A percentile compares a stretch with the other conserved stretches of the same genome.
Conservation (phyloP, 2,329 filamentous ascomycete genomes). For the Aspergillus sojae region DNA sequence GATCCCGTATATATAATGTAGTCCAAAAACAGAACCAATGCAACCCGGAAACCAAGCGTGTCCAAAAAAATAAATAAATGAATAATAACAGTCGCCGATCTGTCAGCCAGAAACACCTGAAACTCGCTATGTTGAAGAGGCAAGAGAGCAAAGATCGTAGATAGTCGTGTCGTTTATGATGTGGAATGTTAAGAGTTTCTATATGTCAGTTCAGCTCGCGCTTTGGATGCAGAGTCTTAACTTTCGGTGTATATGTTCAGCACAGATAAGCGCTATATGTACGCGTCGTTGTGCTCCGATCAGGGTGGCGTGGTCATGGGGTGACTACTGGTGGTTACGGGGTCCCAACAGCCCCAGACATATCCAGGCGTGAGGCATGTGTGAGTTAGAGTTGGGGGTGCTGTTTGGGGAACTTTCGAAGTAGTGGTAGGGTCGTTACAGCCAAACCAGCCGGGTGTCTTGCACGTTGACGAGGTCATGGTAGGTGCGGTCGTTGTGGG, state of each 20-base stretch:
- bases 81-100: not conserved
- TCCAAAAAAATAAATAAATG: not conserved
- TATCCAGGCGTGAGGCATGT: constrained; percentile 56
- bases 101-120: not conserved
- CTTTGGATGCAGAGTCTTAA: not conserved
- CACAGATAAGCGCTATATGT: not conserved
- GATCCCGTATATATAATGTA: not conserved
- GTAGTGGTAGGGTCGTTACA: constrained; percentile 33
- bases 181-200: not conserved
- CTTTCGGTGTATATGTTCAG: not conserved
- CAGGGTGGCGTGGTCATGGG: constrained; percentile 29
- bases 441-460: constrained; percentile 39
- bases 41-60: not conserved
- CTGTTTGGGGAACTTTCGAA: constrained; percentile 14
- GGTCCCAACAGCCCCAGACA: constrained; percentile 60
- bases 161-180: not conserved
- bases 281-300: not conserved
- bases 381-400: constrained; percentile 20
- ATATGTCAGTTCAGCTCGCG: constrained; percentile 1
- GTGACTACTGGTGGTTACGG: constrained; percentile 33
- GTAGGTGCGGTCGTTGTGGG: constrained; percentile 21
- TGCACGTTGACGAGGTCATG: constrained; percentile 28
- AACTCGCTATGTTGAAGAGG: not conserved
- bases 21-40: not conserved
- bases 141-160: constrained; percentile 4